Percentiles rank a stretch among this genome's conserved stretches.
These are phyloP conservation scores for Didymella exigua DNA, from an alignment of 2,329 filamentous ascomycete genomes.

Conservation along the genomic window DNA sequence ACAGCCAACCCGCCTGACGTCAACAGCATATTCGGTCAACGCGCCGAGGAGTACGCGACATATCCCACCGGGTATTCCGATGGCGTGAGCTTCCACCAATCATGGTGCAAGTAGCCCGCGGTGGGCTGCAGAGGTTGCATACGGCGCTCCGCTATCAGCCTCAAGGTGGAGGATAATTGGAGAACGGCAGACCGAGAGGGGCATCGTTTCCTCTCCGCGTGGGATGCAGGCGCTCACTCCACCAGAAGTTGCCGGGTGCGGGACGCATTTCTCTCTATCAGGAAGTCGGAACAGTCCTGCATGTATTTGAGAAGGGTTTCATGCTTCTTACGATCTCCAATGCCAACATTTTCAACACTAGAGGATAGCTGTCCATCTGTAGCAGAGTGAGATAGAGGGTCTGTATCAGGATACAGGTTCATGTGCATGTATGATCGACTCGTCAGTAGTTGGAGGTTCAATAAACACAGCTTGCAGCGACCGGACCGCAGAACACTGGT, in stretches of 20 bases:
- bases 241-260: neutral
- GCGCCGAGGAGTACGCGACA: constrained; percentile 14
- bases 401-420: too few species aligned
- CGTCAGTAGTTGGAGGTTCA: too few species aligned
- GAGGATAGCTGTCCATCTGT: neutral
- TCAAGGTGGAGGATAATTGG: constrained; percentile 11
- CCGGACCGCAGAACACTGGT: too few species aligned
- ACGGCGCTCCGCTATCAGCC: constrained; percentile 10
- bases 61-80: constrained; percentile 13
- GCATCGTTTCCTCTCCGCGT: constrained; percentile 6
- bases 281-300: neutral
- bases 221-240: constrained; percentile 2
- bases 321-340: neutral
- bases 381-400: too few species aligned
- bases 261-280: neutral
- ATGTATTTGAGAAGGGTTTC: neutral
- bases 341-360: neutral
- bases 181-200: neutral
- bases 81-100: constrained; percentile 10
- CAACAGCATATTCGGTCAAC: constrained; percentile 16
- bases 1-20: constrained; percentile 18
- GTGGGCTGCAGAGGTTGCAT: constrained; percentile 9
- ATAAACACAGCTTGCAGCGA: too few species aligned
- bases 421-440: too few species aligned
- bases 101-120: constrained; percentile 1